Evolutionary conservation across 768 basidiomycete genomes (phyloP), one percentile per base, ranked within the genome.

Genomic region (Glaciozyma martinii): DNA sequence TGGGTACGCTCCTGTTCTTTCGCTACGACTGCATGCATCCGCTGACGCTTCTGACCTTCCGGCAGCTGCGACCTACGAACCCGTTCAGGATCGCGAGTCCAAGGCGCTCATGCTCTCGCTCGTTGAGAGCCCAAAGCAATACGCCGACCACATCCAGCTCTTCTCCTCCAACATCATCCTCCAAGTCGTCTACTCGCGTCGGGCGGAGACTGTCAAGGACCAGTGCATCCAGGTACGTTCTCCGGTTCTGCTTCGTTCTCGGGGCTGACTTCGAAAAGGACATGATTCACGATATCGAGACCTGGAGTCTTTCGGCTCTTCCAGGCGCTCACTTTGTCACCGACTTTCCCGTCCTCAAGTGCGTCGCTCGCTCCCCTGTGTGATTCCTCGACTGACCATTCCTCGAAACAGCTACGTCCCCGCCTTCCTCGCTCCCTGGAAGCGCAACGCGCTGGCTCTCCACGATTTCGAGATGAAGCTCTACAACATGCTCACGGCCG

Each of bases 341-440:
- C 50, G 16, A 37, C 42, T 64, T 27, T 27, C 63, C 63, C 5
- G 16, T 64, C 43, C 40, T 64, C 15, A 46, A 64, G 49, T 33
- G 37, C 3, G 49, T 15, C 21, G 13, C 25, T 9, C 16, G 9
- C 29, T 15, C 32, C 16, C 3, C 29, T 6, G 15, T 29, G 16
- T 54, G 19, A 1, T 4, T 18, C 46, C 23, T 46, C 7, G 3
- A 21, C 13, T 47, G 10, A 47, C 21, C 16, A 15, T 3, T 21
- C 1, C n/a, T 27, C n/a, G 23, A 16, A 18, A 30, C 32, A 56
- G 55, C 37, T 56, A 12, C 30, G 21, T 56, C 12, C 63, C 63
- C 42, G 63, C 57, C 19, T 49, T 64, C 49, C 42, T 64, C 29
- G 47, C 63, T 13, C 63, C 63, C 1, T 64, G 56, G 56, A 64